Percentiles rank a stretch among this genome's conserved stretches.
phyloP scores from a whole-genome alignment of 2,329 filamentous ascomycete genomes.

The Scedosporium aurantiacum region DNA sequence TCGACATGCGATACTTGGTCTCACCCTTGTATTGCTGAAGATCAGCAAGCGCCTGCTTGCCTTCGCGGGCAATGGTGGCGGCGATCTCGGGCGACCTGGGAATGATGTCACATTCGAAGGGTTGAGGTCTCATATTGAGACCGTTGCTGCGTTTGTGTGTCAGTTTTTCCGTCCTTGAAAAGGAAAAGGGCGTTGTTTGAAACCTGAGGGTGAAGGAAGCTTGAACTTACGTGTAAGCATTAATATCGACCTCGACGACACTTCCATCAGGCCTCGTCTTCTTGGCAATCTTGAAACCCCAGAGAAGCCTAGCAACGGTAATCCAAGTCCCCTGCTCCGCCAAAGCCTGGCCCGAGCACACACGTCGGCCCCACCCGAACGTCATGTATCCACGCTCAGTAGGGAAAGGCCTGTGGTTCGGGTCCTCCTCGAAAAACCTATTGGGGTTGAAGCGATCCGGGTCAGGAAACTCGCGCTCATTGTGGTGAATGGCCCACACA shows the following conservation, averaged over 20 bases:
- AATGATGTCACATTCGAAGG: constrained; percentile 42
- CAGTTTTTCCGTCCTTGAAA: not conserved
- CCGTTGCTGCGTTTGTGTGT: constrained; percentile 30
- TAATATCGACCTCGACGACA: constrained; percentile 43
- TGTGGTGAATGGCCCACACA: constrained; percentile 23
- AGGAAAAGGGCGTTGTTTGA: constrained; percentile 24
- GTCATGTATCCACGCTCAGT: constrained; percentile 41
- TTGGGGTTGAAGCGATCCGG: constrained; percentile 32
- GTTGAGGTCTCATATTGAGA: constrained; percentile 45
- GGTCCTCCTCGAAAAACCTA: constrained; percentile 26
- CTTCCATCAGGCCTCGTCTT: constrained; percentile 26
- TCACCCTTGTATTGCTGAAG: constrained; percentile 42
- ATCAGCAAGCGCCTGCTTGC: constrained; percentile 37
- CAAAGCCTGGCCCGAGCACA: constrained; percentile 42
- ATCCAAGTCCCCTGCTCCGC: constrained; percentile 51
- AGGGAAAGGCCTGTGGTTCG: constrained; percentile 32
- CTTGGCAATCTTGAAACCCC: constrained; percentile 41
- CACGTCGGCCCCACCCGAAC: constrained; percentile 44
- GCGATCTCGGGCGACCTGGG: constrained; percentile 36
- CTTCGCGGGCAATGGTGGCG: constrained; percentile 40
- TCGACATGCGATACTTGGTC: constrained; percentile 46
- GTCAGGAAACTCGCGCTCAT: constrained; percentile 29
- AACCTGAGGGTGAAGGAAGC: no score
- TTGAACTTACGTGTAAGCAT: constrained; percentile 28
- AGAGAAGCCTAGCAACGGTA: constrained; percentile 43